Percentiles rank a stretch among this genome's conserved stretches.
phyloP scores from a whole-genome alignment of 441 rosid species.

The Aleurites moluccanus region DNA sequence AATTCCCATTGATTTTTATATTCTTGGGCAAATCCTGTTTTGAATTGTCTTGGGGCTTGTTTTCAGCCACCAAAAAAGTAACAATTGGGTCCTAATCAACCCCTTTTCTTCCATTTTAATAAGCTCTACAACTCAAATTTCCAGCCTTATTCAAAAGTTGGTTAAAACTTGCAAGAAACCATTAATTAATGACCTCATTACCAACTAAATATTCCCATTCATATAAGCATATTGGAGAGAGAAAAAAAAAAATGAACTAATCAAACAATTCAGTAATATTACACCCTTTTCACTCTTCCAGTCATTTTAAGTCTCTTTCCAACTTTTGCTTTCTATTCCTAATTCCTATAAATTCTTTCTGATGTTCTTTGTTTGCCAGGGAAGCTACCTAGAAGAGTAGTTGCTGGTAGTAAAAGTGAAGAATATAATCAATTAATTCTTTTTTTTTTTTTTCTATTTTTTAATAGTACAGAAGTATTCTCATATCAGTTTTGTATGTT shows the following conservation, averaged over 20 bases:
- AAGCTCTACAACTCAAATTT: background rate
- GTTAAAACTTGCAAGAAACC: conserved; percentile 26
- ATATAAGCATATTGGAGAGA: background rate
- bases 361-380: conserved; percentile 4
- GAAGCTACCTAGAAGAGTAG: conserved; percentile 1
- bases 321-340: background rate
- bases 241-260: background rate
- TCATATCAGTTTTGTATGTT: too few relatives aligned
- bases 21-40: background rate
- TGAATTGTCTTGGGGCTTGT: background rate
- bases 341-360: background rate
- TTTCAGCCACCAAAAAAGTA: background rate
- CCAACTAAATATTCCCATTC: background rate
- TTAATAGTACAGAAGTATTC: background rate
- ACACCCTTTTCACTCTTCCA: background rate
- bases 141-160: background rate
- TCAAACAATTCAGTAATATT: background rate
- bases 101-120: background rate
- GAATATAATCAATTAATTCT: background rate
- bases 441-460: background rate
- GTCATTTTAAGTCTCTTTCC: background rate
- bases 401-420: background rate
- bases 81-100: background rate
- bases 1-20: background rate
- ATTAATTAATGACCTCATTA: background rate